These are phyloP conservation scores for Sicyos edulis DNA, from an alignment of 306 rosid species.

Conservation along the genomic window DNA sequence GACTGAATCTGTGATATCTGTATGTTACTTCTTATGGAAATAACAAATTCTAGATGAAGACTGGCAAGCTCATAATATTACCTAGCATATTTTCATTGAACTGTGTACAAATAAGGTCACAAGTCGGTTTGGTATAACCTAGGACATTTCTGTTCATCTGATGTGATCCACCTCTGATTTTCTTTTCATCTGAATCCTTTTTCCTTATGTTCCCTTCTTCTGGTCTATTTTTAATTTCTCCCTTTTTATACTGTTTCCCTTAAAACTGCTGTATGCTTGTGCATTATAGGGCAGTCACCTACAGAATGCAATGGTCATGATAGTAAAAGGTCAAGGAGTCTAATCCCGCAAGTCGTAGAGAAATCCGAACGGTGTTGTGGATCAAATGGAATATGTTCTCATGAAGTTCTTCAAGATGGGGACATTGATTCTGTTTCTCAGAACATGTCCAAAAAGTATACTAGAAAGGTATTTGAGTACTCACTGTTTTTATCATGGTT, in stretches of 20 bases:
- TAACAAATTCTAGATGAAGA: too few relatives aligned
- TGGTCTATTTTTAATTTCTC: conserved; percentile 12
- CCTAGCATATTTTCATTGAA: too few relatives aligned
- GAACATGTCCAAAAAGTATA: conserved; percentile 27
- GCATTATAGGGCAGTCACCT: conserved; percentile 41
- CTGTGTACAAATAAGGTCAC: too few relatives aligned
- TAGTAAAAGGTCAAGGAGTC: conserved; percentile 31
- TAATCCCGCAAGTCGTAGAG: conserved; percentile 27
- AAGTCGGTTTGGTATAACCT: too few relatives aligned
- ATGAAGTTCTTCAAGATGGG: conserved; percentile 78
- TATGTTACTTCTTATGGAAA: not conserved
- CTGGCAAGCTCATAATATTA: too few relatives aligned
- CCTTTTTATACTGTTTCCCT: conserved; percentile 1
- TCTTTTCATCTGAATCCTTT: not conserved
- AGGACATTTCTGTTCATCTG: too few relatives aligned
- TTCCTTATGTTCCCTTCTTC: conserved; percentile 15
- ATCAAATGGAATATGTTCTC: conserved; percentile 77
- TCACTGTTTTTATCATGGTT: not conserved
- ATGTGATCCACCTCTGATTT: not conserved
- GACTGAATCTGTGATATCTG: not conserved
- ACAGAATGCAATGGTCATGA: conserved; percentile 30
- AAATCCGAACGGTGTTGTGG: conserved; percentile 50
- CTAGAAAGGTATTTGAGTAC: conserved; percentile 48
- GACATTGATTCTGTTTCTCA: conserved; percentile 46
- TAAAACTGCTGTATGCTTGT: conserved; percentile 14